Percentiles rank a stretch among this genome's conserved stretches.
Conservation (phyloP, 805 yeast species). For the Tetrapisispora phaffii region DNA sequence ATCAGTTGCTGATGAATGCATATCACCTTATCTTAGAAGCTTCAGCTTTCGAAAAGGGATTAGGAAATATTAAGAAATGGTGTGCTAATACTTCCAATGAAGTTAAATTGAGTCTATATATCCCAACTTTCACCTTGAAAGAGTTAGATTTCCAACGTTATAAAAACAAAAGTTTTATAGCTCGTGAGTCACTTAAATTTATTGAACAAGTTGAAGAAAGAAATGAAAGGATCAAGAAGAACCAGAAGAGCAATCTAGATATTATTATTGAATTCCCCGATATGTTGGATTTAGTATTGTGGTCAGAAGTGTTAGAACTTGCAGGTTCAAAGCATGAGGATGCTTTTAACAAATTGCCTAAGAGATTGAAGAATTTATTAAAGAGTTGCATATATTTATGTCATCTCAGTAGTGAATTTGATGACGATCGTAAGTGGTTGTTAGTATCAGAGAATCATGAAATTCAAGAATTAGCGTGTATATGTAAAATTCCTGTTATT, state of each 20-base stretch:
- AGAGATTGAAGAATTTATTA: slow-evolving; percentile 42
- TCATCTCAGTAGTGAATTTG: slow-evolving; percentile 31
- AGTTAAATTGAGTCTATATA: slow-evolving; percentile 40
- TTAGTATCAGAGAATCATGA: slow-evolving; percentile 51
- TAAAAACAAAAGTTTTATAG: slow-evolving; percentile 50
- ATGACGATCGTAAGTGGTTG: slow-evolving; percentile 39
- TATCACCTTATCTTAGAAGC: slow-evolving; percentile 51
- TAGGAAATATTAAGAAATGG: slow-evolving; percentile 62
- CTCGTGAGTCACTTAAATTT: slow-evolving; percentile 53
- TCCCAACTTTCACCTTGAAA: slow-evolving; percentile 39
- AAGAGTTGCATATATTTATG: slow-evolving; percentile 50
- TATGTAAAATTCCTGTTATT: slow-evolving; percentile 41
- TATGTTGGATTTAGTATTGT: slow-evolving; percentile 17
- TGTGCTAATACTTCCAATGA: slow-evolving; percentile 25
- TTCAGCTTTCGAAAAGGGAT: slow-evolving; percentile 56
- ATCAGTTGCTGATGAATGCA: slow-evolving; percentile 6
- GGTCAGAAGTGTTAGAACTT: slow-evolving; percentile 17
- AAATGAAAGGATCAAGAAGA: neutral
- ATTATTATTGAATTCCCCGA: slow-evolving; percentile 42
- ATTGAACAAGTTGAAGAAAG: slow-evolving; percentile 36
- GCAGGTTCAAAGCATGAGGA: slow-evolving; percentile 6
- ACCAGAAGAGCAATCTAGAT: slow-evolving; percentile 8
- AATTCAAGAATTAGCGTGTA: slow-evolving; percentile 48
- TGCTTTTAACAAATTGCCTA: slow-evolving; percentile 34
- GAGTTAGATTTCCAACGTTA: slow-evolving; percentile 51